Percentiles rank a stretch among this genome's conserved stretches.
phyloP scores from a whole-genome alignment of 768 basidiomycete species.

The Udeniomyces megalosporus region DNA sequence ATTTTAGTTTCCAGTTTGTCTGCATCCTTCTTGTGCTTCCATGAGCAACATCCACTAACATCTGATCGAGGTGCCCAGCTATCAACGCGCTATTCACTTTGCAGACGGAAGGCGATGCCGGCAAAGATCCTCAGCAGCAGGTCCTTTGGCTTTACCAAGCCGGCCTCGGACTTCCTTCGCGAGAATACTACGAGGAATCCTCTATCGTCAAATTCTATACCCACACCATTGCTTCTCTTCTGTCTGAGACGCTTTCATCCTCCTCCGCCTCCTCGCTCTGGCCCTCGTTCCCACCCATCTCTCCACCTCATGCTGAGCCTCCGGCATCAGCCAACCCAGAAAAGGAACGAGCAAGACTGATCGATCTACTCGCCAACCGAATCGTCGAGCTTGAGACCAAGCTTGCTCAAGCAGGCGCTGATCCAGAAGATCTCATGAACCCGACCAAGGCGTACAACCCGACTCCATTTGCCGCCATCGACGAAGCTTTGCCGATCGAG shows the following conservation, averaged over 20 bases:
- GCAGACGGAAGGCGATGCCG: slow-evolving; percentile 34
- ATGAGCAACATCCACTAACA: not conserved
- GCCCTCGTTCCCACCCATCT: slow-evolving; percentile 1
- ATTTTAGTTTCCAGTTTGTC: slow-evolving; percentile 18
- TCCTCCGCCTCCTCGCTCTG: slow-evolving; percentile 3
- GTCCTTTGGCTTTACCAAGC: slow-evolving; percentile 72
- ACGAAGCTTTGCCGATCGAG: slow-evolving; percentile 51
- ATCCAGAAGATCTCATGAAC: slow-evolving; percentile 56
- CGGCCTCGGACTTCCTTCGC: slow-evolving; percentile 65
- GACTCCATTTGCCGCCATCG: slow-evolving; percentile 49
- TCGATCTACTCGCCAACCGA: slow-evolving; percentile 39
- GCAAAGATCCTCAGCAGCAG: slow-evolving; percentile 51
- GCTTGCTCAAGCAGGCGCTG: slow-evolving; percentile 62
- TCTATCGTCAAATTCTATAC: slow-evolving; percentile 52
- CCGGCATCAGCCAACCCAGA: no score
- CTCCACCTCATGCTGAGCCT: not conserved
- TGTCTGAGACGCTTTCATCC: slow-evolving; percentile 4
- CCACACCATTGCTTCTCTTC: slow-evolving; percentile 39
- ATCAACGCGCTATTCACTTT: slow-evolving; percentile 65
- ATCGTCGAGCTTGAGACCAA: slow-evolving; percentile 60
- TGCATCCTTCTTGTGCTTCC: not conserved
- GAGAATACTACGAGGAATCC: slow-evolving; percentile 79
- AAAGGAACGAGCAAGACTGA: slow-evolving; percentile 1
- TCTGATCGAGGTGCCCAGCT: slow-evolving; percentile 34
- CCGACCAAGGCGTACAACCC: slow-evolving; percentile 85